phyloP scores from a whole-genome alignment of 345 rosid genomes.

The Eucalyptus coolabah region DNA sequence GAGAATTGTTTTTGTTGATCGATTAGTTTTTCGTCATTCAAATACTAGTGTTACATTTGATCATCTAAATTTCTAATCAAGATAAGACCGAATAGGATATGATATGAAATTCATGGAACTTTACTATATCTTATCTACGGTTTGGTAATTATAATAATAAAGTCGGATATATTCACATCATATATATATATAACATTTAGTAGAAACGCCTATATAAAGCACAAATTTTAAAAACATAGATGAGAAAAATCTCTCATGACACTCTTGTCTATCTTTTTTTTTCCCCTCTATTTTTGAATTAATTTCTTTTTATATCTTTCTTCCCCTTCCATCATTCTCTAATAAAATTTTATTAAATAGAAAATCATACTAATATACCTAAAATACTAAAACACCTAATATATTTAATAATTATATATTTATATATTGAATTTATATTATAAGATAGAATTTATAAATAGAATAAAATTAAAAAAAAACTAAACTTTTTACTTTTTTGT shows the following conservation, averaged over 20 bases:
- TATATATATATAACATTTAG: no score
- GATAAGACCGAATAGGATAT: accelerated
- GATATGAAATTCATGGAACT: accelerated
- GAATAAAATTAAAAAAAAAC: no score
- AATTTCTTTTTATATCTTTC: background rate
- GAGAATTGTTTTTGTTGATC: accelerated
- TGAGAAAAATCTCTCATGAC: background rate
- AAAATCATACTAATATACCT: background rate
- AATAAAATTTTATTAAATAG: no score
- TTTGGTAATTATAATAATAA: no score
- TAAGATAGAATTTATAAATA: no score
- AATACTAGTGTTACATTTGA: background rate
- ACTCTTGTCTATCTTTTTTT: background rate
- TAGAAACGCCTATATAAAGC: background rate
- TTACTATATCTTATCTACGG: accelerated
- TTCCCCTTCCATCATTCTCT: background rate
- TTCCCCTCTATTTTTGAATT: background rate
- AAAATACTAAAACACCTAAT: no score
- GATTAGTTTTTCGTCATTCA: background rate
- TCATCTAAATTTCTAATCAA: accelerated
- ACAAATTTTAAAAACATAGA: background rate
- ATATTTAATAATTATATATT: no score
- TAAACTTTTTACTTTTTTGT: no score
- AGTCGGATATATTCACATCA: no score
- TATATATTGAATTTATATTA: no score